phyloP scores from a whole-genome alignment of 148 eudicot genomes.

The Camellia japonica region DNA sequence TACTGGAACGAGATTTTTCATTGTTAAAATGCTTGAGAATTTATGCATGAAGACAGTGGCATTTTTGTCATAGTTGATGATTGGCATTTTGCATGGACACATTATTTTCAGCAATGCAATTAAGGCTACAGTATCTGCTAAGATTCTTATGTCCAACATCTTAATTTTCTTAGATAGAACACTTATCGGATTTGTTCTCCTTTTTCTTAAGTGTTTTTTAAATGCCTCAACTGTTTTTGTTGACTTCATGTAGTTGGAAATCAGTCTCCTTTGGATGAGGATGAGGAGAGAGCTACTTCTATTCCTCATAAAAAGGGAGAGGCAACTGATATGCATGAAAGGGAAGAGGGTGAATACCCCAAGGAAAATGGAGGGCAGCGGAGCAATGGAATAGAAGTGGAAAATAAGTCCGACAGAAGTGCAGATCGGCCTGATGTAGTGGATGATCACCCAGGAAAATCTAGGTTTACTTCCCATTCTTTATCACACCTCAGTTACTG shows the following conservation, averaged over 20 bases:
- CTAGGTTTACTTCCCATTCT: conserved; percentile 50
- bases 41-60: neutral
- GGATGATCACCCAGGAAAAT: conserved; percentile 60
- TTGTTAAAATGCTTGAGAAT: conserved; percentile 13
- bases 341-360: conserved; percentile 50
- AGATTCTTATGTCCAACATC: neutral
- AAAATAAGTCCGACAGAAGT: conserved; percentile 37
- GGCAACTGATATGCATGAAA: conserved; percentile 40
- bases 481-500: conserved; percentile 15
- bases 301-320: conserved; percentile 38
- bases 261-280: conserved; percentile 38
- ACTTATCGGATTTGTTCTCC: neutral
- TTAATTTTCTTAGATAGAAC: neutral
- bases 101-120: neutral
- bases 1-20: conserved; percentile 12
- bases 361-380: conserved; percentile 68
- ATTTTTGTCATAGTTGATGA: neutral
- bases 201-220: neutral
- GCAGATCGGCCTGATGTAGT: conserved; percentile 60
- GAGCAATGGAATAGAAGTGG: conserved; percentile 56
- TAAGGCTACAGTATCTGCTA: neutral
- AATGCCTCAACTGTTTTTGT: neutral
- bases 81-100: neutral
- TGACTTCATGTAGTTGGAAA: conserved; percentile 36
- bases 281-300: conserved; percentile 28